These are phyloP conservation scores for Abrus precatorius DNA, from an alignment of 306 rosid species.

Conservation along the genomic window DNA sequence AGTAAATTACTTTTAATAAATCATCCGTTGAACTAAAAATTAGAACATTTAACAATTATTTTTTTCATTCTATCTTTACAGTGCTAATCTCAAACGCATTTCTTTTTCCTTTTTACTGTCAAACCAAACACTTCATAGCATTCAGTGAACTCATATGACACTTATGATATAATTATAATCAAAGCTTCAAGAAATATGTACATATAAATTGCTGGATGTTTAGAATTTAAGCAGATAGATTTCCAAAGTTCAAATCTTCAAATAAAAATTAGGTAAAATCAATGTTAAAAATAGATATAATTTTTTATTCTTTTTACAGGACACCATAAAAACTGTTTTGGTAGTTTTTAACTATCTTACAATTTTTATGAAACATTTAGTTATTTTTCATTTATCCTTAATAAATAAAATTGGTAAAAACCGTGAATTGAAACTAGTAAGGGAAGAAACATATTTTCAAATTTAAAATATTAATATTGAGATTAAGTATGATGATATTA, in stretches of 20 bases:
- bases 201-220: neutral
- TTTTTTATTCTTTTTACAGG: no score
- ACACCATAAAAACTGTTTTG: no score
- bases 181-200: neutral
- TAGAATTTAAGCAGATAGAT: neutral
- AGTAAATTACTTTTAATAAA: neutral
- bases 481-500: no score
- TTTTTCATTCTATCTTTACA: neutral
- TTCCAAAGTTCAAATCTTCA: neutral
- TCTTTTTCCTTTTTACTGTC: neutral
- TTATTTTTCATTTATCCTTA: no score
- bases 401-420: no score
- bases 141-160: neutral
- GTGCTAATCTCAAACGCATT: neutral
- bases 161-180: neutral
- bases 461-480: no score
- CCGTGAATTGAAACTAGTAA: no score
- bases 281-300: neutral
- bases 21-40: neutral
- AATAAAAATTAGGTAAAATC: neutral
- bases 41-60: neutral
- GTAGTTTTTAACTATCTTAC: no score
- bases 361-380: no score
- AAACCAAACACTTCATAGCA: neutral
- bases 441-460: no score